Conservation (phyloP, 2,329 filamentous ascomycete genomes). For the Xylaria sp. region DNA sequence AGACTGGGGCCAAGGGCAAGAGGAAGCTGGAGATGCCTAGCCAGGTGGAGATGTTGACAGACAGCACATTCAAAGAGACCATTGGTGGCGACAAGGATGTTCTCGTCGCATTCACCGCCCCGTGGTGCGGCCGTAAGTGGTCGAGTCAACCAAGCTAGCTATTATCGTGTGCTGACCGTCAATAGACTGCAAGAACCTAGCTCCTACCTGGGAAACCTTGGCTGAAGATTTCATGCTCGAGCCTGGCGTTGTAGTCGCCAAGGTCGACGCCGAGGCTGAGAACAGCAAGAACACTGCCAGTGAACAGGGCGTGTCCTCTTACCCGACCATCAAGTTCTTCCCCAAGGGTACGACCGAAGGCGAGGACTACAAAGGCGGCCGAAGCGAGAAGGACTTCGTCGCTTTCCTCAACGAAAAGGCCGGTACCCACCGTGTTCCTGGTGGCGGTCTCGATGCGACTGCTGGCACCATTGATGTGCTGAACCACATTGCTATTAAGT, state of each 20-base stretch:
- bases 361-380: constrained; percentile 73
- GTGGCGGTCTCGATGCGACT: constrained; percentile 75
- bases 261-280: constrained; percentile 90
- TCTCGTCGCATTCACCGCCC: constrained; percentile 93
- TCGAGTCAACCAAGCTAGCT: constrained; percentile 4
- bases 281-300: constrained; percentile 77
- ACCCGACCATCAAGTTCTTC: constrained; percentile 99
- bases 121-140: constrained; percentile 95
- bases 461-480: constrained; percentile 84
- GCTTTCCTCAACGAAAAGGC: constrained; percentile 85
- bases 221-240: constrained; percentile 82
- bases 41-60: constrained; percentile 77
- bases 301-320: constrained; percentile 78
- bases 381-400: constrained; percentile 75
- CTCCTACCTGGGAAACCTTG: constrained; percentile 86
- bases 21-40: constrained; percentile 74
- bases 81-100: constrained; percentile 88
- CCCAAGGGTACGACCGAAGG: constrained; percentile 76
- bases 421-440: constrained; percentile 80
- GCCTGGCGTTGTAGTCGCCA: constrained; percentile 80
- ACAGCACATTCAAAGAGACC: constrained; percentile 73
- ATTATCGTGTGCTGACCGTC: constrained; percentile 22
- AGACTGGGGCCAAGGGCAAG: constrained; percentile 83
- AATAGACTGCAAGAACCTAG: constrained; percentile 93
- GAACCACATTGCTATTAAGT: constrained; percentile 75